Base-by-base conservation (phyloP, 495 filamentous ascomycete species). In the Neurospora sp. region DNA sequence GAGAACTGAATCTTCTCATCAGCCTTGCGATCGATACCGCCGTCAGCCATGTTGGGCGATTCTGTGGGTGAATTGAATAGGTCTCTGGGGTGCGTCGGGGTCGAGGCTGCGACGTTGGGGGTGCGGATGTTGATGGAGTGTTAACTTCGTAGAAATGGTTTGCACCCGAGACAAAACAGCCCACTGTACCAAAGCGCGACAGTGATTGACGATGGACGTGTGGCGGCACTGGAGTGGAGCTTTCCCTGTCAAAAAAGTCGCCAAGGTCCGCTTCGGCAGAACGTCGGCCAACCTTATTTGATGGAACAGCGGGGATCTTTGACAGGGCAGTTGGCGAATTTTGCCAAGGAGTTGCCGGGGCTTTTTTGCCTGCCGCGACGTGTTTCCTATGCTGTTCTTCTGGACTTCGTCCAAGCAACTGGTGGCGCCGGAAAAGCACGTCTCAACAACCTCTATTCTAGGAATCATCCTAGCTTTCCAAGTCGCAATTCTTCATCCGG, bases 1-100 rank as follows among this genome's bases (percentile, higher is more conserved):
- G 89, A 89, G 86, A 99, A 99, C 86, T 98, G 96, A 88, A 98
- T 96, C 81, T 92, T 91, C 89, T 97, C 94, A 83, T 98, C 96
- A 41, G 91, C 89, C 79, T 94, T 93, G 82, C 93, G 90, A 84
- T 99, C 96, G 77, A 98, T 97, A 41, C 85, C 85, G 48, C 82
- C 80, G 77, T 97, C 95, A 65, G 95, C 92, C 96, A 99, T 99
- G 53, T 35, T 65, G 53, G 53, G 53, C 53, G 31, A 65, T 65
- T 16, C 0, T 65, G 14, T 16, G 6, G 9, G 12, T 37, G 27
- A 35, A 14, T 35, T 96, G 73, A 73, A 71, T 69, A 70, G 11
- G 59, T 6, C 59, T 59, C 7, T 27, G 31, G 11, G 9, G 69
- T 70, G 14, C 70, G 39, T n/a, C 68, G 48, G 39, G 37, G 37